Evolutionary conservation across 2,329 filamentous ascomycete species (phyloP).

Genomic region (Diaporthe humulicola): DNA sequence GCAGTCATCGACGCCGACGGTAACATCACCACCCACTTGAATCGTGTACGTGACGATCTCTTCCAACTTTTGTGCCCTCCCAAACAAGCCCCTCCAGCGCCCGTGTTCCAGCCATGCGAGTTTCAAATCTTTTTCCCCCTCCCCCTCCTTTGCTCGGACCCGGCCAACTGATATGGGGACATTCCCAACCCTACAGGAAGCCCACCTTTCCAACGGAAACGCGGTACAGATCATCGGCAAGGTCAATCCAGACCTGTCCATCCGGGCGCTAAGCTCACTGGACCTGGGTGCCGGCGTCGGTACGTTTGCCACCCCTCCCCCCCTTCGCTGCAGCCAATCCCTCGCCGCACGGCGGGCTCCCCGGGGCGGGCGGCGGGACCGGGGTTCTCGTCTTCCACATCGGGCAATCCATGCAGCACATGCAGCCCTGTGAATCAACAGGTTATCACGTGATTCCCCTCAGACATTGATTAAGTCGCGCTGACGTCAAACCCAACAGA

Average conservation of each 20-base stretch:
- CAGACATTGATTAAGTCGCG: conserved; percentile 17
- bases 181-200: conserved; percentile 65
- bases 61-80: not conserved
- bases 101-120: not conserved
- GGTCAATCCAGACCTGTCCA: conserved; percentile 78
- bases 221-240: conserved; percentile 84
- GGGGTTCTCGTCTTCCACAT: not conserved
- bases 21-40: conserved; percentile 79
- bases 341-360: no score
- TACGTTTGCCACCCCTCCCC: conserved; percentile 67
- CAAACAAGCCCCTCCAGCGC: not conserved
- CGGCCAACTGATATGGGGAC: not conserved
- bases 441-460: not conserved
- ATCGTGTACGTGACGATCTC: conserved; percentile 56
- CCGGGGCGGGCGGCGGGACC: not conserved
- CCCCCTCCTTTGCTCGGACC: not conserved
- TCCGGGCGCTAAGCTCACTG: conserved; percentile 77
- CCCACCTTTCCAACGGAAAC: conserved; percentile 77
- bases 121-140: not conserved
- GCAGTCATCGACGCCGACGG: conserved; percentile 87
- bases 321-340: not conserved
- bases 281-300: conserved; percentile 79
- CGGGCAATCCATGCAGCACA: conserved; percentile 17
- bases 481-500: conserved; percentile 64
- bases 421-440: not conserved